phyloP scores from a whole-genome alignment of 2,329 filamentous ascomycete genomes.

The Pestalotiopsis sp. region DNA sequence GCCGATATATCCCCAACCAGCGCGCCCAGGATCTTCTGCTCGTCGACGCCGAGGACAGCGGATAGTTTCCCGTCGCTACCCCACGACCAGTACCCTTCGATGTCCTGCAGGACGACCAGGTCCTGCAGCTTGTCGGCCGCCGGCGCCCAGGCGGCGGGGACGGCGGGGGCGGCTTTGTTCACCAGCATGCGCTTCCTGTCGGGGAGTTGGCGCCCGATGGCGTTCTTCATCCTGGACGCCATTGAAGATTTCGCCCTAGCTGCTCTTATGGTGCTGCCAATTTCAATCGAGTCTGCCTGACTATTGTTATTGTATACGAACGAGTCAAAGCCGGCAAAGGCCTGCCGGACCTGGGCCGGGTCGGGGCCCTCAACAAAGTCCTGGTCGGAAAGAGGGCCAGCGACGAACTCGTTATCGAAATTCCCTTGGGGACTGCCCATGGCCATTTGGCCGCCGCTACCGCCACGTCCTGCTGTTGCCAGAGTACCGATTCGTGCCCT shows the following conservation, averaged over 20 bases:
- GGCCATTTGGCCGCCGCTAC: too few species aligned
- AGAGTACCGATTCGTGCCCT: too few species aligned
- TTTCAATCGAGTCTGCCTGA: too few species aligned
- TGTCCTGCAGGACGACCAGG: conserved; percentile 58
- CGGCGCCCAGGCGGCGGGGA: neutral
- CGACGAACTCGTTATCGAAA: too few species aligned
- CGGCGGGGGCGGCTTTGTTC: neutral
- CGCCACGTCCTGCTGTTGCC: too few species aligned
- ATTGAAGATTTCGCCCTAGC: too few species aligned
- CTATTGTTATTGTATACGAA: neutral
- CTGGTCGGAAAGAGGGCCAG: too few species aligned
- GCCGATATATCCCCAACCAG: neutral
- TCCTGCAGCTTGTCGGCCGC: conserved; percentile 35
- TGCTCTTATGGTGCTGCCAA: too few species aligned
- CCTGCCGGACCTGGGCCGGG: neutral
- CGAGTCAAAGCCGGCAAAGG: neutral
- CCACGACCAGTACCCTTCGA: conserved; percentile 56
- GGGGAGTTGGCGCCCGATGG: too few species aligned
- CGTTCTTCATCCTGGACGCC: too few species aligned
- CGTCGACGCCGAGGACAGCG: conserved; percentile 25
- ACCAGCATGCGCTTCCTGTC: neutral
- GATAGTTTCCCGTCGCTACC: conserved; percentile 26
- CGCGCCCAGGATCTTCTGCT: neutral
- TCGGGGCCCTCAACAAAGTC: too few species aligned
- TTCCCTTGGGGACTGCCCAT: too few species aligned